These are phyloP conservation scores for Phytopythium aichiense DNA, from an alignment of 352 stramenopile species.

Conservation along the genomic window DNA sequence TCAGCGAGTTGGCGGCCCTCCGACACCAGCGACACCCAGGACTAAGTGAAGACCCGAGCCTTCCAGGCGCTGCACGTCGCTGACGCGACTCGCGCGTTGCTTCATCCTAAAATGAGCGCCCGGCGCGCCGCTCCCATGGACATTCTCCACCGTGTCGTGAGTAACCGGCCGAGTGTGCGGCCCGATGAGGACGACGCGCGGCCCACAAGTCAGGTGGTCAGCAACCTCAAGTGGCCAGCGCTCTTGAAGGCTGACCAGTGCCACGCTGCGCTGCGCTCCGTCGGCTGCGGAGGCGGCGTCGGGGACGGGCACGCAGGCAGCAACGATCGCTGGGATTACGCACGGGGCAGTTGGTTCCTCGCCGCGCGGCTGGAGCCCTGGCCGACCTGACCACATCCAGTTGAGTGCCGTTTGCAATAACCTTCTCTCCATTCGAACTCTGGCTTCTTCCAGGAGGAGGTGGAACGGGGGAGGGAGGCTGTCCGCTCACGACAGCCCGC, in stretches of 20 bases:
- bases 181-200: not conserved
- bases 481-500: not conserved
- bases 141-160: not conserved
- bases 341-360: not conserved
- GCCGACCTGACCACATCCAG: not conserved
- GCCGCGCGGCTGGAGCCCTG: not conserved
- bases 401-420: not conserved
- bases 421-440: not conserved
- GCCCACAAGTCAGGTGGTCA: slow-evolving; percentile 1
- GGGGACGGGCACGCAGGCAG: too few species aligned
- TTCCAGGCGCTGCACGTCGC: too few species aligned
- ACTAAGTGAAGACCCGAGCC: too few species aligned
- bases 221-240: slow-evolving; percentile 6
- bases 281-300: not conserved
- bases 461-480: not conserved
- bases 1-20: too few species aligned
- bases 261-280: not conserved
- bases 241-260: slow-evolving; percentile 1
- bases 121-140: not conserved
- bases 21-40: too few species aligned
- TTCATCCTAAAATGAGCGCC: not conserved
- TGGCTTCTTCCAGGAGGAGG: not conserved
- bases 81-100: not conserved
- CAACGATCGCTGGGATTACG: not conserved
- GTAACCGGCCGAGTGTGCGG: not conserved